Conservation (phyloP, 306 rosid genomes). For the Crataegus laevigata region DNA sequence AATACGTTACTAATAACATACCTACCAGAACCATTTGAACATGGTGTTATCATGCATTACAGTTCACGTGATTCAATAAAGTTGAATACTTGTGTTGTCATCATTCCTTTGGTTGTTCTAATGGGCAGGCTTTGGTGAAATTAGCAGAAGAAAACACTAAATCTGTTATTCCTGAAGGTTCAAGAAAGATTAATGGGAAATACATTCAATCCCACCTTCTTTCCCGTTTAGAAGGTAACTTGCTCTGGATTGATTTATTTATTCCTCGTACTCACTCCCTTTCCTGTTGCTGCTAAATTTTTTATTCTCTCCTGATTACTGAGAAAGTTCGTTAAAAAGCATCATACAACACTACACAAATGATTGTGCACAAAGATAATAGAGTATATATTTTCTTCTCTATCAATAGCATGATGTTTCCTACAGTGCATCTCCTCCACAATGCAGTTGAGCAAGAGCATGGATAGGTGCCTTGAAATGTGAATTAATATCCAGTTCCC, state of each 20-base stretch:
- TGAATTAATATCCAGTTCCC: neutral
- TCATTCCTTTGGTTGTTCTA: constrained; percentile 12
- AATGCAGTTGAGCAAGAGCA: neutral
- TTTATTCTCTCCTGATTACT: neutral
- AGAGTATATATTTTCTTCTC: neutral
- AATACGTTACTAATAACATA: neutral
- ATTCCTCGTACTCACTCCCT: neutral
- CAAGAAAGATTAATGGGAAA: constrained; percentile 92
- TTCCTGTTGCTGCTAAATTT: neutral
- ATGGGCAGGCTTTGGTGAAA: constrained; percentile 55
- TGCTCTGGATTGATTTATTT: neutral
- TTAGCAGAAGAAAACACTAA: constrained; percentile 80
- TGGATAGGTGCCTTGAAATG: neutral
- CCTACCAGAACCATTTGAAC: neutral
- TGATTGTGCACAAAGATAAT: neutral
- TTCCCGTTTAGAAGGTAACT: constrained; percentile 65
- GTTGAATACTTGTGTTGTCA: neutral
- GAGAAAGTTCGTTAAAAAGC: neutral
- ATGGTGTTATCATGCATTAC: neutral
- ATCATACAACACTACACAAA: neutral
- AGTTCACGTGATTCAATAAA: neutral
- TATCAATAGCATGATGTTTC: neutral
- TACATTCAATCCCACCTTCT: constrained; percentile 87
- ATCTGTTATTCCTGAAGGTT: constrained; percentile 54
- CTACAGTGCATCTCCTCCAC: neutral